Conservation (phyloP, 2,329 filamentous ascomycete species). For the Beauveria caledonica region DNA sequence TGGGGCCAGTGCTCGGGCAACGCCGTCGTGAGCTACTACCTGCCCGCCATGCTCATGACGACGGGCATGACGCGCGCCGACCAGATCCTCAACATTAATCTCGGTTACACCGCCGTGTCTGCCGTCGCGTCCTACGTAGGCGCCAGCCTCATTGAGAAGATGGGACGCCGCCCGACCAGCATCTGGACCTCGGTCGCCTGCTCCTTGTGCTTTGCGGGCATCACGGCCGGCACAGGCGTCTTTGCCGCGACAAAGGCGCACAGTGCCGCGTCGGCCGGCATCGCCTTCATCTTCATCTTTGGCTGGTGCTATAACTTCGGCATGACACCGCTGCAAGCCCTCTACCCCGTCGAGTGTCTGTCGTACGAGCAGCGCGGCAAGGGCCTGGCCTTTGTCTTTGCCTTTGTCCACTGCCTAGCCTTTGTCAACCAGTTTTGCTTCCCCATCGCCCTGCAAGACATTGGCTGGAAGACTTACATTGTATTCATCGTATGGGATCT, state of each 20-base stretch:
- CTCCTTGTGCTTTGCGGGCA: conserved; percentile 30
- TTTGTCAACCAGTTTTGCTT: conserved; percentile 32
- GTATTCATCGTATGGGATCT: conserved; percentile 19
- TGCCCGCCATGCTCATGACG: conserved; percentile 39
- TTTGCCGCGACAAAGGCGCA: conserved; percentile 16
- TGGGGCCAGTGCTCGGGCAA: conserved; percentile 40
- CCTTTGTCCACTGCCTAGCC: conserved; percentile 22
- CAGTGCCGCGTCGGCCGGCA: neutral
- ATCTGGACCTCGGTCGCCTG: conserved; percentile 38
- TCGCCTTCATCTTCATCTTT: conserved; percentile 35
- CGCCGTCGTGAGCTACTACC: conserved; percentile 39
- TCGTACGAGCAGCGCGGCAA: conserved; percentile 31
- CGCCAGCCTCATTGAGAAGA: conserved; percentile 37
- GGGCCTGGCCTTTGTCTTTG: conserved; percentile 31
- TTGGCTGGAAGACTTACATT: conserved; percentile 35
- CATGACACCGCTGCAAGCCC: conserved; percentile 39
- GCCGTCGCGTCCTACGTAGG: conserved; percentile 40
- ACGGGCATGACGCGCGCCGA: conserved; percentile 35
- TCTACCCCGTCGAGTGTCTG: conserved; percentile 35
- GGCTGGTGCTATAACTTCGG: conserved; percentile 34
- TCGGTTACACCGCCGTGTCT: conserved; percentile 40
- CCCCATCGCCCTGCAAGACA: conserved; percentile 33
- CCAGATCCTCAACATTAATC: conserved; percentile 36
- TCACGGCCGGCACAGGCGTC: conserved; percentile 40
- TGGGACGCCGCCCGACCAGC: conserved; percentile 44